Conservation (phyloP, 2,329 filamentous ascomycete genomes). For the Aquanectria penicillioides region DNA sequence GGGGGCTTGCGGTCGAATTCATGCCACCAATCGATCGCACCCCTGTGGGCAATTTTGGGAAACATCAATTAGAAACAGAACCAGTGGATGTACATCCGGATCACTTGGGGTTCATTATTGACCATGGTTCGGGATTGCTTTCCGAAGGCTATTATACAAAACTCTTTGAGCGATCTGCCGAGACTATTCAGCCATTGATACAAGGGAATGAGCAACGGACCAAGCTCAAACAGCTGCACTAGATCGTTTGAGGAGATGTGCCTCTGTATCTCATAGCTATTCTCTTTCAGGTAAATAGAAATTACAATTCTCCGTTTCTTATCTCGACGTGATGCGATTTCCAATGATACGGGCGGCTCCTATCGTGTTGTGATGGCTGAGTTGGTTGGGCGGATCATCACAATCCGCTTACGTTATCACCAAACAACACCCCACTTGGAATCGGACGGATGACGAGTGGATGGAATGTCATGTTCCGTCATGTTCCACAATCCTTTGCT, state of each 20-base stretch:
- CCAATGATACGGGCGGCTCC: too few species aligned
- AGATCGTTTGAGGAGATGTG: too few species aligned
- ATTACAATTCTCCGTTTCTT: too few species aligned
- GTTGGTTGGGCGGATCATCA: too few species aligned
- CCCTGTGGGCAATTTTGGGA: slow-evolving; percentile 20
- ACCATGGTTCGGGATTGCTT: slow-evolving; percentile 27
- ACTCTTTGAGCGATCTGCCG: slow-evolving; percentile 19
- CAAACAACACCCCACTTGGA: too few species aligned
- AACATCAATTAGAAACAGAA: slow-evolving; percentile 22
- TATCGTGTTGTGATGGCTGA: too few species aligned
- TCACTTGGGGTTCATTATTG: slow-evolving; percentile 30
- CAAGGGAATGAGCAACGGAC: neutral
- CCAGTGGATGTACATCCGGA: slow-evolving; percentile 20
- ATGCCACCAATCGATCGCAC: slow-evolving; percentile 35
- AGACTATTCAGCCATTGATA: slow-evolving; percentile 20
- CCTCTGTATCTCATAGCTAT: too few species aligned
- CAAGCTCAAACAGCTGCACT: too few species aligned
- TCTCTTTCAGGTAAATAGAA: too few species aligned
- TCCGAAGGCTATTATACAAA: slow-evolving; percentile 27
- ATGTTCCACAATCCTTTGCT: too few species aligned
- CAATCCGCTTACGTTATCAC: too few species aligned
- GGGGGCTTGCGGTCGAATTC: slow-evolving; percentile 28
- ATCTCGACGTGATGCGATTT: too few species aligned
- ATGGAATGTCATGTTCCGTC: slow-evolving; percentile 24
- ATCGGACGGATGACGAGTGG: neutral